Conservation (phyloP, 768 basidiomycete genomes). For the Boletus rubroflammeus region DNA sequence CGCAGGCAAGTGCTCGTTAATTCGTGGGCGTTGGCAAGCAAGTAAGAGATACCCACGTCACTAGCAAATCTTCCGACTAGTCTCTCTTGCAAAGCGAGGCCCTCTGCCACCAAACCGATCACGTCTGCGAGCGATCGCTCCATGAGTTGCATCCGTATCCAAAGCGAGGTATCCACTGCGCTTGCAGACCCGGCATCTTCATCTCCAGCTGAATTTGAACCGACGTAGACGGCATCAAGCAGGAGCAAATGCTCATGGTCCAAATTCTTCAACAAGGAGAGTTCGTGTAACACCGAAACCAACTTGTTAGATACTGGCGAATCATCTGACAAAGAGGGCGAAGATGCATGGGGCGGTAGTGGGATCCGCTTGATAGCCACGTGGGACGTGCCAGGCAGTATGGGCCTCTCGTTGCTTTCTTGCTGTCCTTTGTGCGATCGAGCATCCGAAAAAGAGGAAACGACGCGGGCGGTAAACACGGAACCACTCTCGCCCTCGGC, state of each 20-base stretch:
- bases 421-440: neutral
- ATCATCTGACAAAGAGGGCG: constrained; percentile 16
- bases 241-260: constrained; percentile 60
- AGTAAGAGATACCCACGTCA: constrained; percentile 54
- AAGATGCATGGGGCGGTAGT: constrained; percentile 41
- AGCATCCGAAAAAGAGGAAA: constrained; percentile 8
- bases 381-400: constrained; percentile 33
- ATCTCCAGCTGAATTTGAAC: constrained; percentile 36
- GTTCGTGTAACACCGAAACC: constrained; percentile 56
- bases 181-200: constrained; percentile 17
- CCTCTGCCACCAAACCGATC: constrained; percentile 57
- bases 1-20: neutral
- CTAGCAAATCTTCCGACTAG: constrained; percentile 70
- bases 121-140: constrained; percentile 84
- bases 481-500: constrained; percentile 82
- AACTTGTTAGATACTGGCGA: constrained; percentile 55
- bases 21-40: neutral
- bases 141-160: constrained; percentile 91
- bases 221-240: constrained; percentile 70
- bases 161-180: constrained; percentile 54
- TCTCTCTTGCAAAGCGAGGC: constrained; percentile 62
- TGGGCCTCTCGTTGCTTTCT: constrained; percentile 18
- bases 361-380: constrained; percentile 78
- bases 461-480: constrained; percentile 48
- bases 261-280: constrained; percentile 53